Evolutionary conservation across 371 early-diverging fungal genomes (phyloP), one percentile per base, ranked within the genome.

Genomic region (Lichtheimia ramosa): DNA sequence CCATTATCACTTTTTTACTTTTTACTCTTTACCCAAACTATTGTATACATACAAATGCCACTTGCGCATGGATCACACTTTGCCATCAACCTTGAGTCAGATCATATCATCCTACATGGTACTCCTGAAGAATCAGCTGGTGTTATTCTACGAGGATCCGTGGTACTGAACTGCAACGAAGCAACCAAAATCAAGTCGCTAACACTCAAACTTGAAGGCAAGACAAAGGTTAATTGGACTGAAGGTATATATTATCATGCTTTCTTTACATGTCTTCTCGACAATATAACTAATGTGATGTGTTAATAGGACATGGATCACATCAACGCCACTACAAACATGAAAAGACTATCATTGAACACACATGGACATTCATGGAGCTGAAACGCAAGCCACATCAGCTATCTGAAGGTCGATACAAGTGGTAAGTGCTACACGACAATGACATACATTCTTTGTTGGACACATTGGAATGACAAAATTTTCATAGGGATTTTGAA

Each of bases 311-410:
- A 14, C 52, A 68, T 18, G 80, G 80, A 25, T 72, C 77, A 40
- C 77, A 77, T 54, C 81, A 81, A 51, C 65, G 69, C 3, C 74
- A 75, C 59, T 69, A 71, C 51, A 73, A 73, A 53, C 71, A 81
- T 4, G 73, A 75, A 58, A 64, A 63, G 27, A 68, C 66, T 0
- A 65, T 81, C n/a, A 66, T 77, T 18, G 66, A 70, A 23, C 78
- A 81, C 25, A 72, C 69, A 56, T 81, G 81, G 81, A 63, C 60
- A 24, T 81, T 81, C 28, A 48, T 81, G 40, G 64, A 64, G 8
- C 62, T 66, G 0, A 69, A 63, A 34, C 62, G 58, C 4, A 81
- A 81, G 49, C 43, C 69, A 18, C 69, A 74, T 54, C 72, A 75
- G 43, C 58, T 77, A 51, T 57, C 64, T 7, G 66, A 66, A 65